Evolutionary conservation across 805 yeast genomes (phyloP).

Genomic region (Saccharomycodes ludwigii): DNA sequence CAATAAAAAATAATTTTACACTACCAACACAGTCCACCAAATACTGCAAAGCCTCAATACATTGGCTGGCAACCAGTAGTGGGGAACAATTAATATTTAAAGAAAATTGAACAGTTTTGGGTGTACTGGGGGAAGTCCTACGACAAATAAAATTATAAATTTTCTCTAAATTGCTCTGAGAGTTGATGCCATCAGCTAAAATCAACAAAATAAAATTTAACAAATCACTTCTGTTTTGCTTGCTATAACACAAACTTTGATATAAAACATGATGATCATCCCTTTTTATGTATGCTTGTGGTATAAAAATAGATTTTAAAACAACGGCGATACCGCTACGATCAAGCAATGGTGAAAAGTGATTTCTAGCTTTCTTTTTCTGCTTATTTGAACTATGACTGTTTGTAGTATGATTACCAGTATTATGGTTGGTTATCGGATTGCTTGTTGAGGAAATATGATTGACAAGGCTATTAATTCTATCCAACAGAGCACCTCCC

Average conservation of each 20-base stretch:
- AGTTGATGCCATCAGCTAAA: conserved; percentile 61
- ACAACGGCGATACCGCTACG: conserved; percentile 63
- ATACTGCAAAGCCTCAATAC: conserved; percentile 61
- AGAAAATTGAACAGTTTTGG: conserved; percentile 8
- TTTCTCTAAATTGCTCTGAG: conserved; percentile 47
- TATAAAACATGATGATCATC: conserved; percentile 55
- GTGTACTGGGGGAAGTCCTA: conserved; percentile 18
- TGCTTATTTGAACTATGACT: no score
- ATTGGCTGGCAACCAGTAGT: conserved; percentile 60
- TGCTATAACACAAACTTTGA: conserved; percentile 56
- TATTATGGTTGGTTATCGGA: no score
- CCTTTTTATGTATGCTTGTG: conserved; percentile 51
- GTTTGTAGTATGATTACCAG: conserved; percentile 7
- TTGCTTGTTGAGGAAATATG: no score
- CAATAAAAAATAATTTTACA: conserved; percentile 60
- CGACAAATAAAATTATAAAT: conserved; percentile 45
- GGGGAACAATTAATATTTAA: conserved; percentile 58
- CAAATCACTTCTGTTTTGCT: conserved; percentile 67
- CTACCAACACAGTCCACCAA: conserved; percentile 56
- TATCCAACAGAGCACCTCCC: no score
- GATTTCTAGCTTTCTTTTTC: conserved; percentile 27
- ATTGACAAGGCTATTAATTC: neutral
- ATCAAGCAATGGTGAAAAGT: conserved; percentile 60
- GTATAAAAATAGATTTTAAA: conserved; percentile 57
- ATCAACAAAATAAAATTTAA: conserved; percentile 55